Percentiles rank a stretch among this genome's conserved stretches.
phyloP scores from a whole-genome alignment of 1,284 basidiomycete genomes.

The Boletellus deceptivus region DNA sequence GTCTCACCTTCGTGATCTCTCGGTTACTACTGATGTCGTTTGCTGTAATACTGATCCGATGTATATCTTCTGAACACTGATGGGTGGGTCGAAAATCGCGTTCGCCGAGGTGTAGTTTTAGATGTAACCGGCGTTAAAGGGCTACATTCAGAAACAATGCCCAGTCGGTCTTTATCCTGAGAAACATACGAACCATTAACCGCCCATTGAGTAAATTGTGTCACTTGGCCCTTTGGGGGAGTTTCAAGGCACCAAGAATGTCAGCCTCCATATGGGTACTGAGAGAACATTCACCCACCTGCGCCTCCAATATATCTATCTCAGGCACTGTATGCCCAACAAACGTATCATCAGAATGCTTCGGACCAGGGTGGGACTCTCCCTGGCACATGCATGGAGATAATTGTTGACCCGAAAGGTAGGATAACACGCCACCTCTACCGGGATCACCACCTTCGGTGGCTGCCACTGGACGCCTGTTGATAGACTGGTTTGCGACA shows the following conservation, averaged over 20 bases:
- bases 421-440: constrained; percentile 38
- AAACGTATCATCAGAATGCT: constrained; percentile 50
- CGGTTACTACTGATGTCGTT: constrained; percentile 53
- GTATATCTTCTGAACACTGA: constrained; percentile 53
- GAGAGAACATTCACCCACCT: constrained; percentile 19
- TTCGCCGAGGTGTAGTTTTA: constrained; percentile 44
- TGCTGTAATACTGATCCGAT: constrained; percentile 59
- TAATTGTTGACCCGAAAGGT: constrained; percentile 49
- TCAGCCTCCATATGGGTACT: constrained; percentile 1
- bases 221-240: constrained; percentile 50
- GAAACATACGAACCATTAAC: constrained; percentile 38
- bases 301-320: constrained; percentile 51
- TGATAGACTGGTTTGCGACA: constrained; percentile 48
- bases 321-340: constrained; percentile 54
- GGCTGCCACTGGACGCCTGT: constrained; percentile 39
- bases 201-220: constrained; percentile 67
- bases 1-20: constrained; percentile 46
- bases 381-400: constrained; percentile 60
- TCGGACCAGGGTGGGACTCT: constrained; percentile 60
- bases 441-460: constrained; percentile 38
- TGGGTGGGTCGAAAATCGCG: constrained; percentile 45
- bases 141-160: constrained; percentile 31
- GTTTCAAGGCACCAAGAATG: constrained; percentile 17
- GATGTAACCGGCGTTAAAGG: constrained; percentile 45
- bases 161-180: not conserved